Conservation (phyloP, 2,329 filamentous ascomycete species). For the Peltaster fructicola region DNA sequence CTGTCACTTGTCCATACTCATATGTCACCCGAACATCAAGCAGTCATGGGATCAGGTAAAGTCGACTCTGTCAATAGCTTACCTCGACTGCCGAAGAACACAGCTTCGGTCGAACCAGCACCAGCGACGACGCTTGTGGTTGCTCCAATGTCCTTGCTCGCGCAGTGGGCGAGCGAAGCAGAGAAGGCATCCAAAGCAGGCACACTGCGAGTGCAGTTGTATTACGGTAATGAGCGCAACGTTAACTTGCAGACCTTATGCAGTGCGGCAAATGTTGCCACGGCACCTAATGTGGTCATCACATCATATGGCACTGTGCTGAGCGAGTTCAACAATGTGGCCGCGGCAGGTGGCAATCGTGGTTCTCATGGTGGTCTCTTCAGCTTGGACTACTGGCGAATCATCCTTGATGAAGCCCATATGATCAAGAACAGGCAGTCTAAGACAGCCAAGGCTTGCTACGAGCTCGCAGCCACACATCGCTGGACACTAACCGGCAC, state of each 20-base stretch:
- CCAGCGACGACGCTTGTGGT: constrained; percentile 85
- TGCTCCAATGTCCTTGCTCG: constrained; percentile 91
- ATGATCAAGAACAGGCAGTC: constrained; percentile 74
- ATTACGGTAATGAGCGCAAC: constrained; percentile 78
- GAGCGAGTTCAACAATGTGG: constrained; percentile 69
- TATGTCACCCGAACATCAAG: constrained; percentile 31
- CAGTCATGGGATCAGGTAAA: constrained; percentile 11
- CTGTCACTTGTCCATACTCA: constrained; percentile 81
- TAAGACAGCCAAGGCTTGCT: constrained; percentile 90
- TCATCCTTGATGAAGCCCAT: constrained; percentile 92
- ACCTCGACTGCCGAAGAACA: constrained; percentile 41
- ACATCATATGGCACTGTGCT: constrained; percentile 87
- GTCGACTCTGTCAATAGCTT: constrained; percentile 39
- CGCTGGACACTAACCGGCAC: constrained; percentile 91
- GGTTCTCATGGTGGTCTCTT: constrained; percentile 55
- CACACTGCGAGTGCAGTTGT: constrained; percentile 68
- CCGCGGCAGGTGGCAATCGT: constrained; percentile 46
- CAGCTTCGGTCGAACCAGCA: constrained; percentile 44
- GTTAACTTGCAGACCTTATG: constrained; percentile 65
- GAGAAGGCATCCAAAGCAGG: constrained; percentile 75
- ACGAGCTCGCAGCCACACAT: constrained; percentile 69
- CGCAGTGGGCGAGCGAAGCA: constrained; percentile 93
- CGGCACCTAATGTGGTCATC: constrained; percentile 77
- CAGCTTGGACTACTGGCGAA: constrained; percentile 80
- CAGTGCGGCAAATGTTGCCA: constrained; percentile 50